These are phyloP conservation scores for Cutaneotrichosporon arboriforme DNA, from an alignment of 1,284 basidiomycete species.

Conservation along the genomic window DNA sequence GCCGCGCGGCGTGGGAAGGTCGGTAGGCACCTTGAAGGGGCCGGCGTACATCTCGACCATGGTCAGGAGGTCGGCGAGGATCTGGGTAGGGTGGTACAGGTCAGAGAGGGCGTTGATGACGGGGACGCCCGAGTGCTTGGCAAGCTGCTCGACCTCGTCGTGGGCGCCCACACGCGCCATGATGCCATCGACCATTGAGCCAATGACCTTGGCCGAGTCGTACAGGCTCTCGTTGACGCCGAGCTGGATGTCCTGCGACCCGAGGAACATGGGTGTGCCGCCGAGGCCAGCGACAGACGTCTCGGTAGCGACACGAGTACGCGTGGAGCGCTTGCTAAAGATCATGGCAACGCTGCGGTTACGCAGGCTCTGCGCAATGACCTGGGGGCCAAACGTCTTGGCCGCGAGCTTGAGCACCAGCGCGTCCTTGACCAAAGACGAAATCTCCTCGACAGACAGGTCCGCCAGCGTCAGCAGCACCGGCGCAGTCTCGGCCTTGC, in stretches of 20 bases:
- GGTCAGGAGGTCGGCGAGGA: slow-evolving; percentile 87
- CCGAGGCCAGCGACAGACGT: slow-evolving; percentile 70
- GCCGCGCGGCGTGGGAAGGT: neutral
- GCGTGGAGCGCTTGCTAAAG: slow-evolving; percentile 88
- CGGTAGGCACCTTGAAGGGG: neutral
- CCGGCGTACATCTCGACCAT: slow-evolving; percentile 61
- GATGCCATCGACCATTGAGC: slow-evolving; percentile 93
- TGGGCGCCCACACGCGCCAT: slow-evolving; percentile 94
- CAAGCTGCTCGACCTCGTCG: slow-evolving; percentile 86
- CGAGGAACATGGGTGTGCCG: slow-evolving; percentile 89
- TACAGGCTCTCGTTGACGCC: slow-evolving; percentile 87
- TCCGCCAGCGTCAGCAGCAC: slow-evolving; percentile 46
- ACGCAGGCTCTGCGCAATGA: slow-evolving; percentile 55
- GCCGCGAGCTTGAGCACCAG: slow-evolving; percentile 34
- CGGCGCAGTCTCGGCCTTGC: slow-evolving; percentile 16
- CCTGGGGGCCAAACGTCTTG: slow-evolving; percentile 21
- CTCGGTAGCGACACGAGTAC: slow-evolving; percentile 86
- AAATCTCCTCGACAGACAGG: slow-evolving; percentile 35
- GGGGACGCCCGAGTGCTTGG: slow-evolving; percentile 80
- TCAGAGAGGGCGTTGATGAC: slow-evolving; percentile 94
- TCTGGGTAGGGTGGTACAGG: slow-evolving; percentile 94
- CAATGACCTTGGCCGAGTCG: slow-evolving; percentile 78
- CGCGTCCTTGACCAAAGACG: slow-evolving; percentile 29
- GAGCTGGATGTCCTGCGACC: slow-evolving; percentile 84
- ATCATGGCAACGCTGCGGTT: slow-evolving; percentile 80